phyloP scores from a whole-genome alignment of 345 rosid species.

The Salix caprea region DNA sequence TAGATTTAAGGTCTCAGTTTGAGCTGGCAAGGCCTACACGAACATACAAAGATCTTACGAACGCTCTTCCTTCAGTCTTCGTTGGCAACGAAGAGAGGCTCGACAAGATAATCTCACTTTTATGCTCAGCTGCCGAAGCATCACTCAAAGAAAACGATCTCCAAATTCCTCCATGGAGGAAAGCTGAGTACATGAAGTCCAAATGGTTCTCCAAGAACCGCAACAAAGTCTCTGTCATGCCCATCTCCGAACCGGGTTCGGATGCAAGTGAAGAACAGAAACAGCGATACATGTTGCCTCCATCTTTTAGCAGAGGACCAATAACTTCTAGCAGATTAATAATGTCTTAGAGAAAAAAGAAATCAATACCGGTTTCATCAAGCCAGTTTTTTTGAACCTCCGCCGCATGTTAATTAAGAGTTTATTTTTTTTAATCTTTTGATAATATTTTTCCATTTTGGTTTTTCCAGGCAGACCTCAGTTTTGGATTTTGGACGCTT shows the following conservation, averaged over 20 bases:
- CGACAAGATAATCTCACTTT: conserved; percentile 29
- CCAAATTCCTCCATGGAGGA: conserved; percentile 55
- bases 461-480: no score
- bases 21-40: conserved; percentile 42
- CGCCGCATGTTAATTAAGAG: no score
- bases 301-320: no score
- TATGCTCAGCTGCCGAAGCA: conserved; percentile 41
- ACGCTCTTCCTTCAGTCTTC: conserved; percentile 33
- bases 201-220: conserved; percentile 51
- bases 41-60: conserved; percentile 34
- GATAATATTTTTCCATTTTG: no score
- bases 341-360: no score
- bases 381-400: no score
- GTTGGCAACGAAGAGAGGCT: conserved; percentile 46
- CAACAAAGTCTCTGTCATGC: conserved; percentile 23
- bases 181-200: conserved; percentile 42
- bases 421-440: no score
- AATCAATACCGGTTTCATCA: no score
- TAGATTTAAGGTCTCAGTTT: conserved; percentile 54
- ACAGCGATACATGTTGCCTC: no score
- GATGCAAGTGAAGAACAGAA: not conserved
- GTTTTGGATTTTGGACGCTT: no score
- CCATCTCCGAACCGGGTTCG: conserved; percentile 8
- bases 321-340: no score
- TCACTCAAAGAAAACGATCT: conserved; percentile 43